Percentiles rank a stretch among this genome's conserved stretches.
phyloP scores from a whole-genome alignment of 306 rosid genomes.

The Ceratonia siliqua region DNA sequence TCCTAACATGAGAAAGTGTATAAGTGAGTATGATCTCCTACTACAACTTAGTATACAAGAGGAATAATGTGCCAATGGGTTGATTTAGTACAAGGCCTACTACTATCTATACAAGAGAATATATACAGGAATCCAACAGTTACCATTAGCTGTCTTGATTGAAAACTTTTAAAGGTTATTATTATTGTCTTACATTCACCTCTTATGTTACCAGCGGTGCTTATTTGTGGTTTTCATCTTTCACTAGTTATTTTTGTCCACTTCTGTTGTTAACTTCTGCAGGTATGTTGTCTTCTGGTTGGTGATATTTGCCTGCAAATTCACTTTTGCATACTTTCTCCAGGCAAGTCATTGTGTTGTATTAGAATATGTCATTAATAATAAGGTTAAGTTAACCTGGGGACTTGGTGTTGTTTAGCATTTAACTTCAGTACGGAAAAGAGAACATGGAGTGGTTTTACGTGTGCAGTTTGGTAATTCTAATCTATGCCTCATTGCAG shows the following conservation, averaged over 20 bases:
- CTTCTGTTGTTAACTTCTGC: constrained; percentile 36
- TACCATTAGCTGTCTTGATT: background rate
- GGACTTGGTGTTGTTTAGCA: background rate
- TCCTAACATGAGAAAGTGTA: too few species aligned
- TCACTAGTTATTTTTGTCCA: constrained; percentile 13
- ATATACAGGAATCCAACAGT: too few species aligned
- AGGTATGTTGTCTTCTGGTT: constrained; percentile 85
- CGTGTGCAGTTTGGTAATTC: constrained; percentile 21
- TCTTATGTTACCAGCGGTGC: constrained; percentile 15
- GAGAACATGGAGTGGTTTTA: constrained; percentile 10
- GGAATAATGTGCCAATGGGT: too few species aligned
- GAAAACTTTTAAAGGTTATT: background rate
- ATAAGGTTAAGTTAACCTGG: background rate
- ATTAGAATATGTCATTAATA: background rate
- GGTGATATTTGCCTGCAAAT: constrained; percentile 83
- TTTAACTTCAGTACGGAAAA: constrained; percentile 12
- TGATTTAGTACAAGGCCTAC: too few species aligned
- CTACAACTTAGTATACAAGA: too few species aligned
- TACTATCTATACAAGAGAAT: too few species aligned
- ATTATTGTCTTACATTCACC: background rate
- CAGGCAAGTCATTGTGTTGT: constrained; percentile 60
- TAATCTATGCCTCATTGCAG: constrained; percentile 49
- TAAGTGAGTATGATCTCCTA: too few species aligned
- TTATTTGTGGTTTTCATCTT: constrained; percentile 1
- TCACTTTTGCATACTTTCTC: constrained; percentile 89